Evolutionary conservation across 768 basidiomycete genomes (phyloP).

Genomic region (Russula vinacea): DNA sequence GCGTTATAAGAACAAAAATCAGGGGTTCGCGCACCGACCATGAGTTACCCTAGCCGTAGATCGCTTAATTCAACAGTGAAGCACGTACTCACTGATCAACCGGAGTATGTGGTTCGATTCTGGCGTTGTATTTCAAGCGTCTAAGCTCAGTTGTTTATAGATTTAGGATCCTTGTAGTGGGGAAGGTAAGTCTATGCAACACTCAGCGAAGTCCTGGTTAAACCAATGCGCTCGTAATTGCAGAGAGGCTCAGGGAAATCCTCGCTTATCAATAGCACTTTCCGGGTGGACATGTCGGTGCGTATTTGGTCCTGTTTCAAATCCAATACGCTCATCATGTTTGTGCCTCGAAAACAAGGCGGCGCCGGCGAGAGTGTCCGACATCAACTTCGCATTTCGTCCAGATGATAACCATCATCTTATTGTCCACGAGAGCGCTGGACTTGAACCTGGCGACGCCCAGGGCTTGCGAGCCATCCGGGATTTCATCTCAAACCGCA

Average conservation of each 20-base stretch:
- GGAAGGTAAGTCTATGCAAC: not conserved
- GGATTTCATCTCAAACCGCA: conserved; percentile 9
- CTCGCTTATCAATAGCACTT: conserved; percentile 8
- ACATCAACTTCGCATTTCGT: conserved; percentile 7
- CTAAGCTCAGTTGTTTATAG: conserved; percentile 1
- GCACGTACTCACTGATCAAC: not conserved
- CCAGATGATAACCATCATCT: conserved; percentile 2
- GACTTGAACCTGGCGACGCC: not conserved
- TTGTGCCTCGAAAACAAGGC: not conserved
- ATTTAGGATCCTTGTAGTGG: conserved; percentile 17
- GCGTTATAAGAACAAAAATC: not conserved
- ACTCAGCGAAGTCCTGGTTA: not conserved
- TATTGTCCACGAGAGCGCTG: conserved; percentile 15
- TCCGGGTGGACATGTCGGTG: conserved; percentile 11
- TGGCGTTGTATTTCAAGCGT: not conserved
- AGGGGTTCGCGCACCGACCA: not conserved
- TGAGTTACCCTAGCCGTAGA: not conserved
- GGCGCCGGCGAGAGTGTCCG: not conserved
- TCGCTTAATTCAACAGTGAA: not conserved
- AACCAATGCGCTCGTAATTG: not conserved
- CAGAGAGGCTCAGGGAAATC: conserved; percentile 19
- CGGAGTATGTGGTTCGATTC: not conserved
- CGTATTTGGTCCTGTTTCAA: not conserved
- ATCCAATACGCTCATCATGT: not conserved
- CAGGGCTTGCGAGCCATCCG: conserved; percentile 5